A percentile compares a stretch with the other conserved stretches of the same genome.
Conservation (phyloP, 2,329 filamentous ascomycete genomes). For the Botrytis medusae region DNA sequence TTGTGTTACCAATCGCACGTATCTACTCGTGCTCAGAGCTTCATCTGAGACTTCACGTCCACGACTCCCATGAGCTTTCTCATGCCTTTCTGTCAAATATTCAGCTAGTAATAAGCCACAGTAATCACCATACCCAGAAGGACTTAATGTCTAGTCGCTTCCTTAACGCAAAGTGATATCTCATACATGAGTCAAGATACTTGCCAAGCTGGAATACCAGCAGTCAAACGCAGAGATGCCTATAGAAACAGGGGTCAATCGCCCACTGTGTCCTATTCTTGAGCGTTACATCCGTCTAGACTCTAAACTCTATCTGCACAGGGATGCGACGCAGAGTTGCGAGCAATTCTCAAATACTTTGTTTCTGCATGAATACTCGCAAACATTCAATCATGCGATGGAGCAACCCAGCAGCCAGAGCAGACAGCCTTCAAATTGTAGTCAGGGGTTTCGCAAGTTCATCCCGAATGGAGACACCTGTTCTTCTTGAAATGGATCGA, state of each 20-base stretch:
- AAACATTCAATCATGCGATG: slow-evolving; percentile 6
- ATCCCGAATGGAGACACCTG: neutral
- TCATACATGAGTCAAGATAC: slow-evolving; percentile 11
- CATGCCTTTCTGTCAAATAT: neutral
- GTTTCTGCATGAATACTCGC: slow-evolving; percentile 7
- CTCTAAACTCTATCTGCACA: neutral
- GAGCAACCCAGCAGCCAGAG: neutral
- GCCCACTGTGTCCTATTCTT: neutral
- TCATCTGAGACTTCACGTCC: slow-evolving; percentile 9
- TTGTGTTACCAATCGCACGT: slow-evolving; percentile 6
- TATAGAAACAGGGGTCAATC: neutral
- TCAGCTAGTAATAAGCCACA: slow-evolving; percentile 14
- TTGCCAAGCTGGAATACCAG: neutral
- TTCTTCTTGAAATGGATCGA: neutral
- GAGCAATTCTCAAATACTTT: neutral
- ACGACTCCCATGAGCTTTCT: neutral
- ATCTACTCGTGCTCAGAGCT: slow-evolving; percentile 1
- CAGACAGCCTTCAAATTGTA: neutral
- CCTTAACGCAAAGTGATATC: neutral
- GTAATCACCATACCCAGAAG: neutral
- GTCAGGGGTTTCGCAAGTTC: slow-evolving; percentile 13
- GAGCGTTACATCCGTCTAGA: slow-evolving; percentile 7
- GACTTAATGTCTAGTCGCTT: neutral
- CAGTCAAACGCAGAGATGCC: neutral
- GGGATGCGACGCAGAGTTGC: slow-evolving; percentile 5